Evolutionary conservation across 768 basidiomycete species (phyloP).

Genomic region (Serendipita indica): DNA sequence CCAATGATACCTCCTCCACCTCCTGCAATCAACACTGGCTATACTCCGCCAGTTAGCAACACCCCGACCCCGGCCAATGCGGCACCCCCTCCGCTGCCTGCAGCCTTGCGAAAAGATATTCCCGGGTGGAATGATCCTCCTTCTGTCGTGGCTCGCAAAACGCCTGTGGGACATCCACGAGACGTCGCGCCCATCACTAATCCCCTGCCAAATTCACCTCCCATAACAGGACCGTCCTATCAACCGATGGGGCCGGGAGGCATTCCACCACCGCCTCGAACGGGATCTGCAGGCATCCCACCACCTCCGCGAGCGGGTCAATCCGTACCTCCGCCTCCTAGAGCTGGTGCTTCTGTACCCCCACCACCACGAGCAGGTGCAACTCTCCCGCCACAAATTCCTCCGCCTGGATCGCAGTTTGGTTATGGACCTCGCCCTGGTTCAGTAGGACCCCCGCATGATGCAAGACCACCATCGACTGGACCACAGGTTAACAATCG

Average conservation of each 20-base stretch:
- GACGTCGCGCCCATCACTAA: constrained; percentile 59
- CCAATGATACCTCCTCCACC: constrained; percentile 24
- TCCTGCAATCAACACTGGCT: constrained; percentile 24
- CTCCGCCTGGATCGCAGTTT: not conserved
- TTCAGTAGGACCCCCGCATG: constrained; percentile 7
- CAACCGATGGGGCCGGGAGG: constrained; percentile 16
- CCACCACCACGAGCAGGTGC: constrained; percentile 18
- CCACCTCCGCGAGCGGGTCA: constrained; percentile 22
- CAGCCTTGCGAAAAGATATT: constrained; percentile 30
- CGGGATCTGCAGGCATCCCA: constrained; percentile 23
- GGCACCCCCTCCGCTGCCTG: constrained; percentile 35
- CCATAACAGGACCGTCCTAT: constrained; percentile 31
- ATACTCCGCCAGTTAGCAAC: constrained; percentile 31
- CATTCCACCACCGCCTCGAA: constrained; percentile 17
- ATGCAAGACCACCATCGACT: constrained; percentile 8
- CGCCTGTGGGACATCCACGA: constrained; percentile 33
- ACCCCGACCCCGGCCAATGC: constrained; percentile 28
- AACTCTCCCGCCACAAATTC: constrained; percentile 6
- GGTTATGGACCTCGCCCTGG: constrained; percentile 1
- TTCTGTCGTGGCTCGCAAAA: constrained; percentile 31
- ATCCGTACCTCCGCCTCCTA: constrained; percentile 29
- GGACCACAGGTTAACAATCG: not conserved
- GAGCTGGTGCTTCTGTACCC: constrained; percentile 22
- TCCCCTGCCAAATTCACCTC: constrained; percentile 65
- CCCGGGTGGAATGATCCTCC: constrained; percentile 93